Base-by-base conservation (phyloP, 2,329 filamentous ascomycete genomes). In the Scedosporium dehoogii region DNA sequence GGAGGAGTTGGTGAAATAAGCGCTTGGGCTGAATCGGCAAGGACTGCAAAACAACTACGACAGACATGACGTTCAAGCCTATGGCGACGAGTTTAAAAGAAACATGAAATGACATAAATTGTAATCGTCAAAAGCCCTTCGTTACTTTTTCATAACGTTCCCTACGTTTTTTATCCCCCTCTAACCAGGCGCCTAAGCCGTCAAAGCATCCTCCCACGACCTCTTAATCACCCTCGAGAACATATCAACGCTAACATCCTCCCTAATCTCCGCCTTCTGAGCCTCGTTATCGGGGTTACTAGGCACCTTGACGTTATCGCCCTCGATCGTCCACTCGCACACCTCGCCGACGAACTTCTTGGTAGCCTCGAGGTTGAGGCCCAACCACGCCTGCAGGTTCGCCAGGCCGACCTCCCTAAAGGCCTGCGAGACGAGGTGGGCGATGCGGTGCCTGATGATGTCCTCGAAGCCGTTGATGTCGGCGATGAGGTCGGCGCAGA, bases 221-320 rank as follows among this genome's bases (percentile, higher is more conserved):
- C 92, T 84, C 75, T 89, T 84, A 66, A 96, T 85, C 65, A 96
- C 86, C 68, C 91, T 82, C 60, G 85, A 80, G 75, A 92, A 92
- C 79, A 91, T 91, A 68, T 94, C 90, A 64, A 96, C 88, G 76
- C 89, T 91, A 72, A 99, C 94, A 67, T 94, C 92, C 81, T 99
- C 94, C 70, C 92, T 85, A 71, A 97, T 96, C 75, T 97, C 90
- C 48, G 92, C 89, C 76, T 94, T 94, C 81, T 96, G 91, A 55
- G 92, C 94, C 84, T 97, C 93, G 75, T 97, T 97, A 78, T 99
- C 94, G 72, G 94, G 90, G 80, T 99, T 99, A 71, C 88, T 81
- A 62, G 94, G 94, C 63, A 99, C 85, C 74, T 85, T 85, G 66
- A 97, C 87, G 53, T 78, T 71, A 61, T 80, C 85, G 33, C 81